A percentile compares a stretch with the other conserved stretches of the same genome.
Conservation (phyloP, 1,139 yeast genomes). For the Lodderomyces parapsilosis region DNA sequence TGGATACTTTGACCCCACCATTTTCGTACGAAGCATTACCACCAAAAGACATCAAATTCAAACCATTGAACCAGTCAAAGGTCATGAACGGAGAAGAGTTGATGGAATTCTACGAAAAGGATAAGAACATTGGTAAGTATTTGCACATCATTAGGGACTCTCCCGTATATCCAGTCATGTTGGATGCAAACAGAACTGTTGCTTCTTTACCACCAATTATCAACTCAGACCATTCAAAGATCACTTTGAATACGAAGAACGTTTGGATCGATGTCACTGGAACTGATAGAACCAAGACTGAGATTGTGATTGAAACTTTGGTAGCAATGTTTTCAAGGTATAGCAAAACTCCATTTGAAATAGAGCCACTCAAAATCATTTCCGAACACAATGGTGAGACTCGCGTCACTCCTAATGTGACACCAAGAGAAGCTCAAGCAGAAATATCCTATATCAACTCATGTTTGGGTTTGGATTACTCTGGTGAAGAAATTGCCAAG, state of each 20-base stretch:
- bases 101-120: constrained; percentile 88
- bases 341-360: constrained; percentile 70
- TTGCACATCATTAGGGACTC: constrained; percentile 85
- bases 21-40: constrained; percentile 84
- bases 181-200: constrained; percentile 74
- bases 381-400: constrained; percentile 81
- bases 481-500: constrained; percentile 64
- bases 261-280: constrained; percentile 95
- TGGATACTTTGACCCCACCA: constrained; percentile 78
- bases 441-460: constrained; percentile 88
- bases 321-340: constrained; percentile 96
- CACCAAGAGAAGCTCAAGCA: constrained; percentile 67
- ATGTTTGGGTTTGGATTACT: constrained; percentile 76
- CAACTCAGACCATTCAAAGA: constrained; percentile 89
- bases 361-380: constrained; percentile 85
- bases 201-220: constrained; percentile 97
- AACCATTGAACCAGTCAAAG: constrained; percentile 83
- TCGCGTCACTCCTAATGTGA: constrained; percentile 72
- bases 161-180: constrained; percentile 88
- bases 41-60: constrained; percentile 75
- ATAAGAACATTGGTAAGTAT: constrained; percentile 85
- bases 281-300: constrained; percentile 90
- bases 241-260: constrained; percentile 78
- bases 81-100: constrained; percentile 74
- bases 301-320: constrained; percentile 83